Conservation (phyloP, 345 rosid genomes). For the Pugionium dolabratum region DNA sequence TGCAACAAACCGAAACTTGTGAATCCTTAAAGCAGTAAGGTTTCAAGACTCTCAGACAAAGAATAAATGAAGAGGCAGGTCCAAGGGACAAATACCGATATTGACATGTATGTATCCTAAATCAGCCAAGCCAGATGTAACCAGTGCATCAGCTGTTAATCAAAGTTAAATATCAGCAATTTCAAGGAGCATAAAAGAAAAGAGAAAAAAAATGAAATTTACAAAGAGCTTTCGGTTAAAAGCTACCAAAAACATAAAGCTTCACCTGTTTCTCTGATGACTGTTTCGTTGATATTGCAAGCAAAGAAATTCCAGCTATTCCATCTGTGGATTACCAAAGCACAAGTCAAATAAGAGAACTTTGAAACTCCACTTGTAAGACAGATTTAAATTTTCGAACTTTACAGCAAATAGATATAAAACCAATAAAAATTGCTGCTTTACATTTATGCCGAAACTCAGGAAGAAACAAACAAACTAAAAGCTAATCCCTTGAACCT, state of each 20-base stretch:
- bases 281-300: conserved; percentile 75
- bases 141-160: conserved; percentile 79
- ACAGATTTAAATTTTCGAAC: no score
- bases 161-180: conserved; percentile 15
- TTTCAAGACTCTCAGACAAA: not conserved
- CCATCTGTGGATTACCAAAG: conserved; percentile 66
- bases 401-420: no score
- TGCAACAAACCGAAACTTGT: conserved; percentile 41
- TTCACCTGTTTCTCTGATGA: conserved; percentile 87
- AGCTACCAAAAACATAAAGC: no score
- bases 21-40: conserved; percentile 31
- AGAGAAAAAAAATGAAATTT: not conserved
- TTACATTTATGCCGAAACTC: no score
- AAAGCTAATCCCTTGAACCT: conserved; percentile 2
- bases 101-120: conserved; percentile 82
- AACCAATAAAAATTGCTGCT: no score
- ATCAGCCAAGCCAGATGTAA: conserved; percentile 88
- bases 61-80: conserved; percentile 7
- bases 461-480: no score
- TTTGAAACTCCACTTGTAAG: no score
- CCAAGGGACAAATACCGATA: conserved; percentile 58
- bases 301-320: conserved; percentile 99
- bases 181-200: not conserved
- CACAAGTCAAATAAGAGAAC: not conserved
- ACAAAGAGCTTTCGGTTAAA: not conserved